A percentile compares a stretch with the other conserved stretches of the same genome.
Conservation (phyloP, 2,329 filamentous ascomycete genomes). For the Alternaria burnsii region DNA sequence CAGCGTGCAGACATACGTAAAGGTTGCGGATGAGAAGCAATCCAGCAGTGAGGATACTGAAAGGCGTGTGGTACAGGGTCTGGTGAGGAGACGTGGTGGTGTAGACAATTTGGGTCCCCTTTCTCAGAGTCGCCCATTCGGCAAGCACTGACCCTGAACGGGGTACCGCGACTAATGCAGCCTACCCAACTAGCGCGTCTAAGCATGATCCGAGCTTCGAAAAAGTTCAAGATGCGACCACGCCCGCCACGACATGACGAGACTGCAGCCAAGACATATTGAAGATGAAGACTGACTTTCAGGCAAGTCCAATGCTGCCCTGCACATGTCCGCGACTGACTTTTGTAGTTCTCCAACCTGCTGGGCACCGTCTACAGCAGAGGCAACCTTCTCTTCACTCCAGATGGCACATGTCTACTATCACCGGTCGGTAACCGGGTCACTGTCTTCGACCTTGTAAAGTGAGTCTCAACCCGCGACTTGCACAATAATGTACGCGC, state of each 20-base stretch:
- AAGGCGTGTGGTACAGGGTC: slow-evolving; percentile 15
- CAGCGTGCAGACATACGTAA: slow-evolving; percentile 9
- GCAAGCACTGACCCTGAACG: slow-evolving; percentile 49
- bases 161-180: slow-evolving; percentile 44
- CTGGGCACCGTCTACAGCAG: slow-evolving; percentile 98
- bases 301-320: slow-evolving; percentile 65
- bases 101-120: slow-evolving; percentile 50
- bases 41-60: slow-evolving; percentile 14
- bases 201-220: slow-evolving; percentile 25
- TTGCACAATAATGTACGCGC: not conserved
- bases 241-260: slow-evolving; percentile 34
- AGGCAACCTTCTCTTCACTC: slow-evolving; percentile 95
- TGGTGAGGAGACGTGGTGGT: slow-evolving; percentile 33
- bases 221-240: slow-evolving; percentile 46
- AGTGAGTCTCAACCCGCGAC: slow-evolving; percentile 65
- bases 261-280: slow-evolving; percentile 5
- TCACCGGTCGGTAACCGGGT: slow-evolving; percentile 97
- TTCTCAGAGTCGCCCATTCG: slow-evolving; percentile 50
- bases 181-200: slow-evolving; percentile 22
- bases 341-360: slow-evolving; percentile 92
- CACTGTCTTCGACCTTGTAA: slow-evolving; percentile 93
- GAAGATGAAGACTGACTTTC: slow-evolving; percentile 98
- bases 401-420: slow-evolving; percentile 93
- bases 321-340: slow-evolving; percentile 34
- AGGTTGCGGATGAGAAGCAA: not conserved